Conservation (phyloP, 2,329 filamentous ascomycete species). For the Stromatinia cepivora region DNA sequence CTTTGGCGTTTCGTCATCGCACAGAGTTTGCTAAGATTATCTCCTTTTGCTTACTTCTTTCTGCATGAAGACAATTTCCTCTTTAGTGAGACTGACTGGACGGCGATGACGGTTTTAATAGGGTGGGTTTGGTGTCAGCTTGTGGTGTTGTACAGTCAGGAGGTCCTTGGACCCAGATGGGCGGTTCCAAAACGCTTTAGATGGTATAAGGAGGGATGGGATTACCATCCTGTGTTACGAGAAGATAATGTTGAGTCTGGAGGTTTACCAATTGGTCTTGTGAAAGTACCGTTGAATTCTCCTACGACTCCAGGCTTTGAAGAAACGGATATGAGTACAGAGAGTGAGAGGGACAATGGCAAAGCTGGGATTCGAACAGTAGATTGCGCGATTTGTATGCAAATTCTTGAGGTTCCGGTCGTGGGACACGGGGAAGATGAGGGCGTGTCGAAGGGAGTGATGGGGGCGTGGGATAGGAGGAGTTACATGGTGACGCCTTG, state of each 20-base stretch:
- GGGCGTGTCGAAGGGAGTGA: conserved; percentile 49
- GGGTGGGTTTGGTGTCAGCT: conserved; percentile 90
- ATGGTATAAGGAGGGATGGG: conserved; percentile 76
- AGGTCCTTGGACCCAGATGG: conserved; percentile 84
- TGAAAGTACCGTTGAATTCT: conserved; percentile 39
- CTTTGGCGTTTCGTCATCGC: conserved; percentile 87
- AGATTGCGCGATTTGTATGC: conserved; percentile 94
- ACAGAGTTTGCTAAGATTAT: conserved; percentile 74
- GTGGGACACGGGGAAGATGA: conserved; percentile 57
- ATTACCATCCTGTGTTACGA: conserved; percentile 88
- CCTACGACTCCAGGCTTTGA: conserved; percentile 30
- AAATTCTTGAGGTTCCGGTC: conserved; percentile 85
- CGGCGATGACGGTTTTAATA: conserved; percentile 62
- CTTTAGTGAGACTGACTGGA: conserved; percentile 69
- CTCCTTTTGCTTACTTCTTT: conserved; percentile 86
- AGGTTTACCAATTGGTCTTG: conserved; percentile 75
- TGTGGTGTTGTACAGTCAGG: conserved; percentile 74
- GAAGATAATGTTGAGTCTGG: conserved; percentile 80
- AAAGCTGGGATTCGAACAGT: conserved; percentile 57
- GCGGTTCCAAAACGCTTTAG: conserved; percentile 63
- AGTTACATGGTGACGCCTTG: conserved; percentile 98
- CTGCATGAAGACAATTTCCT: conserved; percentile 75
- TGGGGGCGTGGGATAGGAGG: conserved; percentile 73
- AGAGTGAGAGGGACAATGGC: conserved; percentile 40
- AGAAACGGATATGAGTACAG: conserved; percentile 26